Conservation (phyloP, 1,284 basidiomycete species). For the Apiotrichum gamsii region DNA sequence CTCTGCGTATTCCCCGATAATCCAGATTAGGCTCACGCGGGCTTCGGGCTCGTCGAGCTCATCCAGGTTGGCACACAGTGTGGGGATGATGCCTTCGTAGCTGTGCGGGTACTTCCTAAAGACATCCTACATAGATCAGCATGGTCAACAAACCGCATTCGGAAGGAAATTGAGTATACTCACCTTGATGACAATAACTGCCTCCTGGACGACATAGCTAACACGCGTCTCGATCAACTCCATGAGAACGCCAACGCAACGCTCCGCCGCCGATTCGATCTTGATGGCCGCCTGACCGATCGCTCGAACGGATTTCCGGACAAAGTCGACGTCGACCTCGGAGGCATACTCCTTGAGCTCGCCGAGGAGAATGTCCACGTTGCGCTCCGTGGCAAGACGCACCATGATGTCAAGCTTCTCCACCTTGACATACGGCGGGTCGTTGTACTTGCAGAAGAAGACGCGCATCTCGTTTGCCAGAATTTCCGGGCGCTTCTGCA, state of each 20-base stretch:
- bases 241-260: constrained; percentile 81
- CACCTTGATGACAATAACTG: constrained; percentile 86
- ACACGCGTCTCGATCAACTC: constrained; percentile 88
- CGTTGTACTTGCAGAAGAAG: constrained; percentile 99
- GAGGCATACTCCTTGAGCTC: constrained; percentile 98
- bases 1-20: constrained; percentile 94
- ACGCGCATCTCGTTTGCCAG: constrained; percentile 96
- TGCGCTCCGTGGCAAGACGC: constrained; percentile 81
- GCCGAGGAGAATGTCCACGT: constrained; percentile 82
- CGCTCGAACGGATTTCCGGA: constrained; percentile 91
- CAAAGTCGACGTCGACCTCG: constrained; percentile 97
- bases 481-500: constrained; percentile 86
- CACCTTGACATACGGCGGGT: constrained; percentile 97
- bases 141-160: too few species aligned
- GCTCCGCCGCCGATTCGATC: constrained; percentile 80
- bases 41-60: constrained; percentile 90
- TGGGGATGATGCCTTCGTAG: constrained; percentile 92
- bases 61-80: constrained; percentile 86
- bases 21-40: constrained; percentile 97
- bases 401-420: constrained; percentile 99
- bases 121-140: too few species aligned
- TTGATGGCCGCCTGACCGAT: constrained; percentile 97
- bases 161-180: too few species aligned
- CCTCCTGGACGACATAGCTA: constrained; percentile 95
- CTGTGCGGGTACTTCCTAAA: constrained; percentile 95